Percentiles rank a stretch among this genome's conserved stretches.
These are phyloP conservation scores for Thalassiosira livingstoniorum DNA, from an alignment of 352 stramenopile genomes.

Conservation along the genomic window DNA sequence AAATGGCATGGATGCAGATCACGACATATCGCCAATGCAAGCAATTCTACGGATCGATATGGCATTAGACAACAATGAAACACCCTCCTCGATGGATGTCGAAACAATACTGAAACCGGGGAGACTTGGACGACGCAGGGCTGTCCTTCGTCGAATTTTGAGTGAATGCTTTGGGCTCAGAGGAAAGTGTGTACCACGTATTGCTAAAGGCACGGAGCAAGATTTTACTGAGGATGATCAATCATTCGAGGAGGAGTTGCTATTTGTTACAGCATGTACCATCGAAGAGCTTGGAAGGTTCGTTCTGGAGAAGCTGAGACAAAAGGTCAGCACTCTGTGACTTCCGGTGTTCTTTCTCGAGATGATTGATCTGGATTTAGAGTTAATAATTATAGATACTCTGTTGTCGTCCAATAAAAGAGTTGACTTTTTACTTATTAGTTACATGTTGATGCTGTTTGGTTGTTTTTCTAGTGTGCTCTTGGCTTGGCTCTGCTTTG, in stretches of 20 bases:
- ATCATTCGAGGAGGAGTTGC: constrained; percentile 9
- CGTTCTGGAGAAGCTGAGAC: constrained; percentile 60
- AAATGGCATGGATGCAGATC: constrained; percentile 6
- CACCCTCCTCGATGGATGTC: constrained; percentile 45
- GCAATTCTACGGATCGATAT: constrained; percentile 56
- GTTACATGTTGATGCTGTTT: too few species aligned
- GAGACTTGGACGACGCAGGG: constrained; percentile 47
- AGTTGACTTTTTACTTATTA: too few species aligned
- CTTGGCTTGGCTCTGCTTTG: too few species aligned
- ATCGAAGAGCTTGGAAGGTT: constrained; percentile 68
- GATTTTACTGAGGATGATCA: background rate
- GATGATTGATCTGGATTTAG: too few species aligned
- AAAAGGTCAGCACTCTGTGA: constrained; percentile 16
- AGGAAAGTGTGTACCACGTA: constrained; percentile 57
- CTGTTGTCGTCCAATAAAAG: too few species aligned
- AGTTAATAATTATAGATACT: too few species aligned
- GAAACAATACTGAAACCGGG: constrained; percentile 61
- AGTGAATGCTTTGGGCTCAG: constrained; percentile 61
- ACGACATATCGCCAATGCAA: constrained; percentile 44
- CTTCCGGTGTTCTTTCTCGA: too few species aligned
- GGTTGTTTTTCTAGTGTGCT: too few species aligned
- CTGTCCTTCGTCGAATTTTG: constrained; percentile 53
- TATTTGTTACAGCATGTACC: constrained; percentile 67
- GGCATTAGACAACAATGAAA: constrained; percentile 48
- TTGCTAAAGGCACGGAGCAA: constrained; percentile 6